Evolutionary conservation across 2,329 filamentous ascomycete species (phyloP).

Genomic region (Cytospora leucostoma): DNA sequence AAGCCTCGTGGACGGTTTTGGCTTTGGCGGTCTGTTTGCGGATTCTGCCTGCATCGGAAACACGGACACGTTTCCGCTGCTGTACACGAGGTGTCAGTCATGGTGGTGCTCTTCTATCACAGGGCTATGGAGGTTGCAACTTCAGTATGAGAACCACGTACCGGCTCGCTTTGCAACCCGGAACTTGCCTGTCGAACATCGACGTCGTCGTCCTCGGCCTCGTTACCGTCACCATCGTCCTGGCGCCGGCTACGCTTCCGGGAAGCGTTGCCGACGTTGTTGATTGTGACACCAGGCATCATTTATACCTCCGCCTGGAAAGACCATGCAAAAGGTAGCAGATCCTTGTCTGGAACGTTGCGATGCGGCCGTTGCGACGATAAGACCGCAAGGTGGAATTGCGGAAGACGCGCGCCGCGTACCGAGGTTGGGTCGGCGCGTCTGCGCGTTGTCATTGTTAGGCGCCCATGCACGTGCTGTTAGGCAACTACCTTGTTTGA

Average conservation of each 20-base stretch:
- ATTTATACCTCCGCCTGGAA: not conserved
- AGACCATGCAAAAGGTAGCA: not conserved
- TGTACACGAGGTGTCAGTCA: slow-evolving; percentile 29
- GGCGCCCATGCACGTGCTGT: not conserved
- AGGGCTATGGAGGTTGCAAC: not conserved
- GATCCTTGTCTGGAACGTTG: not conserved
- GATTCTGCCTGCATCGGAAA: slow-evolving; percentile 33
- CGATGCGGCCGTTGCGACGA: not conserved
- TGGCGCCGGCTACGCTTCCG: slow-evolving; percentile 48
- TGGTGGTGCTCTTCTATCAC: not conserved
- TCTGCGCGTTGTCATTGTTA: not conserved
- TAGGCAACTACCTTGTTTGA: not conserved
- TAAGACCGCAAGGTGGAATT: not conserved
- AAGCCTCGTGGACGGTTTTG: slow-evolving; percentile 28
- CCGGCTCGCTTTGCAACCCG: slow-evolving; percentile 41
- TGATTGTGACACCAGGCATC: slow-evolving; percentile 36
- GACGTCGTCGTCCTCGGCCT: slow-evolving; percentile 39
- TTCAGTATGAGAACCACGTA: slow-evolving; percentile 34
- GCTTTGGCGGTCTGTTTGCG: slow-evolving; percentile 38
- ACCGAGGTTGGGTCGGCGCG: not conserved
- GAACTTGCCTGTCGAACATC: slow-evolving; percentile 46
- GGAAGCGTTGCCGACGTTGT: slow-evolving; percentile 31
- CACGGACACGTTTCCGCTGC: slow-evolving; percentile 44
- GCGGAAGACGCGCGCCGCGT: slow-evolving; percentile 17
- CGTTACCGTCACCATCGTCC: slow-evolving; percentile 36